Evolutionary conservation across 768 basidiomycete species (phyloP), one percentile per base, ranked within the genome.

Genomic region (Podaxis sp.): DNA sequence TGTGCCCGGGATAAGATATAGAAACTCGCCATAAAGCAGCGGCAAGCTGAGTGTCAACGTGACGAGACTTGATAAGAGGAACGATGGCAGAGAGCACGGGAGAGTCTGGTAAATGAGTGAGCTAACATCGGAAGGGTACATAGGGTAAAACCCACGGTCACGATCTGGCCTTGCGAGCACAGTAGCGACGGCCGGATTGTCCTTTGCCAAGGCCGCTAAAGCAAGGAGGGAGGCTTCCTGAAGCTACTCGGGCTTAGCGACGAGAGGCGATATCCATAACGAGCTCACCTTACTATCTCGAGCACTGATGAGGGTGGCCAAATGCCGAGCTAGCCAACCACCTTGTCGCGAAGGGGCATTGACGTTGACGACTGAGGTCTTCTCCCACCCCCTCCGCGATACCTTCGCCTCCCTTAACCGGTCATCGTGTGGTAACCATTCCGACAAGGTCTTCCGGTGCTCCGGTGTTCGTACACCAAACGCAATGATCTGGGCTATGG

Each of bases 351-450:
- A 74, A 0, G 79, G 72, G 2, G 80, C 75, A 11, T 73, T 76
- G 3, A 76, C 74, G 26, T 74, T 73, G 13, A 71, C 71, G 0
- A 77, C 67, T 0, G 81, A 79, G 0, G 81, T 75, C 69, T 86
- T 88, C 74, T 93, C 91, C 91, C 91, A 93, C 3, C 90, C 88
- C 1, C 91, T 80, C 63, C 84, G 84, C 3, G 61, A 40, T 2
- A 57, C 38, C 2, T 79, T 79, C 65, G 80, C 75, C 57, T 87
- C 86, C 64, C 78, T 81, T 44, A 77, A 69, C 22, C 88, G 76
- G 22, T 90, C 88, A 0, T 72, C 67, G 0, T 76, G 81, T 6
- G 88, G 90, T 0, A 85, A 68, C 90, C 90, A 92, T 24, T 85
- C 83, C 0, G 83, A 74, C 15, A 91, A 75, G 1, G 77, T 74